These are phyloP conservation scores for Dipteronia sinensis DNA, from an alignment of 345 rosid genomes.

Conservation along the genomic window DNA sequence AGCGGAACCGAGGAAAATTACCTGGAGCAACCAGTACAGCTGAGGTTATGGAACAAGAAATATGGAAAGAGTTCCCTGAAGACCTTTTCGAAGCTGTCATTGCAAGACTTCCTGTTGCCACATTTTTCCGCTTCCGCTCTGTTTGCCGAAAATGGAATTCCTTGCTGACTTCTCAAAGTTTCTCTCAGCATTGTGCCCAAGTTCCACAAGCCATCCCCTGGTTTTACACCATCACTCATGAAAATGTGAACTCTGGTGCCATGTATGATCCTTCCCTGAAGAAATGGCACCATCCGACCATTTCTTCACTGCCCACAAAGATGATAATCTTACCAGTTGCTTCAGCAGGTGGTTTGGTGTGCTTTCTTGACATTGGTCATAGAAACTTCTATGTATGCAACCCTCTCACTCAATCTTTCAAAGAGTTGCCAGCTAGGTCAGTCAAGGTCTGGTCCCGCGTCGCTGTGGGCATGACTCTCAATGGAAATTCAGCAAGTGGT, in stretches of 20 bases:
- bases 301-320: conserved; percentile 70
- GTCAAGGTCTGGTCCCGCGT: conserved; percentile 90
- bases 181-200: conserved; percentile 68
- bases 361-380: conserved; percentile 93
- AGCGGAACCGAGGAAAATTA: conserved; percentile 60
- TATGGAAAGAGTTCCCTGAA: conserved; percentile 94
- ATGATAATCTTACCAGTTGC: conserved; percentile 81
- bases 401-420: conserved; percentile 80
- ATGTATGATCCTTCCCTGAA: conserved; percentile 78
- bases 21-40: conserved; percentile 32
- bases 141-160: conserved; percentile 91
- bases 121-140: conserved; percentile 84
- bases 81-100: conserved; percentile 92
- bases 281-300: conserved; percentile 87
- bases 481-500: conserved; percentile 47
- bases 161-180: conserved; percentile 68
- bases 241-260: conserved; percentile 83
- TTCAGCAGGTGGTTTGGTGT: conserved; percentile 93
- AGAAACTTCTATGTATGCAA: conserved; percentile 87
- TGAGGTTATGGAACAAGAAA: conserved; percentile 73
- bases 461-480: conserved; percentile 89
- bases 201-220: conserved; percentile 66
- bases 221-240: conserved; percentile 92
- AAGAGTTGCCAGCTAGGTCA: conserved; percentile 87
- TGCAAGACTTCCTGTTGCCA: conserved; percentile 83